Evolutionary conservation across 1,139 yeast genomes (phyloP).

Genomic region (Lodderomyces orthopsilosis): DNA sequence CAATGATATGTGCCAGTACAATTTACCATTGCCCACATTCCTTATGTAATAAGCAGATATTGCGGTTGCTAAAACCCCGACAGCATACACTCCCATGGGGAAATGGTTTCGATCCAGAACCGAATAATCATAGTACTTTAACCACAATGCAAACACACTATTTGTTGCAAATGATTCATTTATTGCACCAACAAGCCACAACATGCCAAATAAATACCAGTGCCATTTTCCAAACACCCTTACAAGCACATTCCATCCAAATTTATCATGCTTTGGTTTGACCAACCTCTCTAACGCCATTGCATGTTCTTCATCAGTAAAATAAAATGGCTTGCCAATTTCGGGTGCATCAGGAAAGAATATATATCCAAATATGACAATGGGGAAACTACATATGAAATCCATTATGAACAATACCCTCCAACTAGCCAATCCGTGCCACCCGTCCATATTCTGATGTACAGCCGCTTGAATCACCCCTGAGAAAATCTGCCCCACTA

Average conservation of each 20-base stretch:
- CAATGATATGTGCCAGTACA: conserved; percentile 50
- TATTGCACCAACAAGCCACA: conserved; percentile 62
- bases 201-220: conserved; percentile 53
- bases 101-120: conserved; percentile 50
- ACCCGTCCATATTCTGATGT: conserved; percentile 36
- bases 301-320: conserved; percentile 34
- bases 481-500: conserved; percentile 78
- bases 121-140: conserved; percentile 41
- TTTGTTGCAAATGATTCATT: conserved; percentile 54
- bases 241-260: conserved; percentile 43
- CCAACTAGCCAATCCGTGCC: conserved; percentile 52
- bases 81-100: conserved; percentile 58
- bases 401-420: conserved; percentile 73
- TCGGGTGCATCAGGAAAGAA: conserved; percentile 62
- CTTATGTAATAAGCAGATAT: conserved; percentile 47
- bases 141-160: conserved; percentile 52
- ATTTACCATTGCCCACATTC: conserved; percentile 10
- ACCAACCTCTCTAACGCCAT: conserved; percentile 27
- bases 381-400: conserved; percentile 64
- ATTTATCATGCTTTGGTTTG: conserved; percentile 29
- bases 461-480: conserved; percentile 60
- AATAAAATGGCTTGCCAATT: conserved; percentile 32
- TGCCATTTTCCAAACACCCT: conserved; percentile 57
- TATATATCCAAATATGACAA: conserved; percentile 52
- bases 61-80: conserved; percentile 50